Conservation (phyloP, 2,329 filamentous ascomycete species). For the Fusarium palustre region DNA sequence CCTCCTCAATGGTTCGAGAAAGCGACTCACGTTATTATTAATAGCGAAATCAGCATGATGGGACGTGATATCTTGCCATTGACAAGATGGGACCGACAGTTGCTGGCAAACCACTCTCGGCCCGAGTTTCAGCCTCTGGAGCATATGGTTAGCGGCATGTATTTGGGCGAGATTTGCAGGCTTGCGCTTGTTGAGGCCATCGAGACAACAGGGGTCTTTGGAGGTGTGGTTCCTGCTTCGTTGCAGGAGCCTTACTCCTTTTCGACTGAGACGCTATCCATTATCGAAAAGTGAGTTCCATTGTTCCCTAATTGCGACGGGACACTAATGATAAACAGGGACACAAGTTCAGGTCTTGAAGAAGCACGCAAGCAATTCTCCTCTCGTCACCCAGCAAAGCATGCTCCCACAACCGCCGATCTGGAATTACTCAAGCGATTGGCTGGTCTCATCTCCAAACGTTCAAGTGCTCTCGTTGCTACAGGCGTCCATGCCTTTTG, state of each 20-base stretch:
- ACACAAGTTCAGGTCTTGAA: conserved; percentile 57
- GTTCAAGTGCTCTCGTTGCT: conserved; percentile 70
- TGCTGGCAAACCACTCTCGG: conserved; percentile 64
- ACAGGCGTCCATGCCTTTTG: conserved; percentile 70
- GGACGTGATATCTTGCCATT: conserved; percentile 68
- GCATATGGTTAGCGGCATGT: conserved; percentile 72
- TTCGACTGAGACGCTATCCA: conserved; percentile 70
- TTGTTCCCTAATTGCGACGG: no score
- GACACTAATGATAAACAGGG: conserved; percentile 53
- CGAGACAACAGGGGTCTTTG: conserved; percentile 64
- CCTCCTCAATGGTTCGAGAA: conserved; percentile 67
- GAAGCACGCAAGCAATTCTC: conserved; percentile 62
- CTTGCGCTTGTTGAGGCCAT: conserved; percentile 70
- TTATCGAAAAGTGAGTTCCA: conserved; percentile 65
- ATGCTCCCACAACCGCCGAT: conserved; percentile 59
- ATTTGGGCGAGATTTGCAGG: conserved; percentile 74
- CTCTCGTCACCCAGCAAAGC: conserved; percentile 61
- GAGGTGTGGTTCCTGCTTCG: conserved; percentile 66
- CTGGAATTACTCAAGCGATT: conserved; percentile 64
- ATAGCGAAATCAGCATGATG: conserved; percentile 76
- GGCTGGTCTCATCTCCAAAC: conserved; percentile 65
- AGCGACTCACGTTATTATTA: conserved; percentile 73
- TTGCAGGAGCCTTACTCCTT: conserved; percentile 67
- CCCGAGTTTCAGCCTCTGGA: conserved; percentile 73
- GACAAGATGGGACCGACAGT: conserved; percentile 69